Evolutionary conservation across 148 eudicot genomes (phyloP).

Genomic region (Hydrangea macrophylla): DNA sequence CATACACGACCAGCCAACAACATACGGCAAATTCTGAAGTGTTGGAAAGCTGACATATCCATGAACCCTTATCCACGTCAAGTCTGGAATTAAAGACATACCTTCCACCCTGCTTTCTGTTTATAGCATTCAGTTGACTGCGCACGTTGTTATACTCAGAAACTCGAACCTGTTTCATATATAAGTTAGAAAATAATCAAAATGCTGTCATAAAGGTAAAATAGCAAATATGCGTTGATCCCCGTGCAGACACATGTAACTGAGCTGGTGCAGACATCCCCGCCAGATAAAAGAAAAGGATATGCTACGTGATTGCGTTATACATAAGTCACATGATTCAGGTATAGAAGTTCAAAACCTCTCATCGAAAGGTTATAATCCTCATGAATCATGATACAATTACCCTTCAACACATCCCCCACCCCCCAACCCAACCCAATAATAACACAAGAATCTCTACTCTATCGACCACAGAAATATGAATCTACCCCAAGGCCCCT

Average conservation of each 20-base stretch:
- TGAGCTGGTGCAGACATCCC: no score
- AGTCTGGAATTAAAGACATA: constrained; percentile 25
- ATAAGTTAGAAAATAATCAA: constrained; percentile 5
- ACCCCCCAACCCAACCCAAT: no score
- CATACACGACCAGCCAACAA: background rate
- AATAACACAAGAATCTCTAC: no score
- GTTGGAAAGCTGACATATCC: background rate
- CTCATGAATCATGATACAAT: no score
- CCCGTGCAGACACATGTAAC: background rate
- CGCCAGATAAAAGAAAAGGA: background rate
- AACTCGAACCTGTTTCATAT: constrained; percentile 74
- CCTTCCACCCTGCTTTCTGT: constrained; percentile 98
- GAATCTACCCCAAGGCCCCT: no score
- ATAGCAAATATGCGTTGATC: background rate
- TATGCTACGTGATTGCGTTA: background rate
- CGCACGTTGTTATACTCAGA: constrained; percentile 96
- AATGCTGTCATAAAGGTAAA: constrained; percentile 1
- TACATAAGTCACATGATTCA: background rate
- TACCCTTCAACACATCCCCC: no score
- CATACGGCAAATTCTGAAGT: background rate
- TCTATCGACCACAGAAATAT: no score
- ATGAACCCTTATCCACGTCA: background rate
- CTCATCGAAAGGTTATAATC: no score
- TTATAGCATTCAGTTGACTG: constrained; percentile 94
- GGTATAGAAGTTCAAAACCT: no score